Conservation (phyloP, 2,329 filamentous ascomycete species). For the Truncatella angustata region DNA sequence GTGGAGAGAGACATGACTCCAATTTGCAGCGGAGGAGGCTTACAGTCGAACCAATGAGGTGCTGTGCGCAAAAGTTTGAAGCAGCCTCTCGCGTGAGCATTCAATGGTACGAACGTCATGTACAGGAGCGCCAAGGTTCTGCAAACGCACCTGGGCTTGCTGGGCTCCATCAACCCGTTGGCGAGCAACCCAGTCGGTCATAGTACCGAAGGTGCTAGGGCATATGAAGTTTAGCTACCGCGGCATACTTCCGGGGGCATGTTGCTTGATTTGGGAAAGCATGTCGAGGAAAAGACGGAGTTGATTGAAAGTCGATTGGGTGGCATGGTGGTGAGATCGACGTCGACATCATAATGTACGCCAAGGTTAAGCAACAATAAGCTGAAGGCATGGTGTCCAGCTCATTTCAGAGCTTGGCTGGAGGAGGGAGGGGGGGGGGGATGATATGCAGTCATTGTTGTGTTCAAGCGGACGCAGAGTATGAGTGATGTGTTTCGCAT, state of each 20-base stretch:
- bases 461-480: background rate
- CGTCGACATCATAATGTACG: too few relatives aligned
- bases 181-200: background rate
- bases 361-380: too few relatives aligned
- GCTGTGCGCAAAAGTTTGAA: background rate
- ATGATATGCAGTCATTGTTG: background rate
- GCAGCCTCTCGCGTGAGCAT: background rate
- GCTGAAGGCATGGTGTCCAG: too few relatives aligned
- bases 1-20: background rate
- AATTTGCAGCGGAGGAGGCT: background rate
- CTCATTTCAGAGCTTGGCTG: too few relatives aligned
- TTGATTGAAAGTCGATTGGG: too few relatives aligned
- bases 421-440: too few relatives aligned
- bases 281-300: background rate
- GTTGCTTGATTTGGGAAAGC: background rate
- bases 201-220: slow-evolving; percentile 2
- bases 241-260: background rate
- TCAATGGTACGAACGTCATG: background rate
- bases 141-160: background rate
- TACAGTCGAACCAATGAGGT: background rate
- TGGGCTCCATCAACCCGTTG: background rate
- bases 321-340: too few relatives aligned
- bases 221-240: background rate
- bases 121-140: background rate
- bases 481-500: background rate